phyloP scores from a whole-genome alignment of 2,329 filamentous ascomycete species.

The Colletotrichum sp. region DNA sequence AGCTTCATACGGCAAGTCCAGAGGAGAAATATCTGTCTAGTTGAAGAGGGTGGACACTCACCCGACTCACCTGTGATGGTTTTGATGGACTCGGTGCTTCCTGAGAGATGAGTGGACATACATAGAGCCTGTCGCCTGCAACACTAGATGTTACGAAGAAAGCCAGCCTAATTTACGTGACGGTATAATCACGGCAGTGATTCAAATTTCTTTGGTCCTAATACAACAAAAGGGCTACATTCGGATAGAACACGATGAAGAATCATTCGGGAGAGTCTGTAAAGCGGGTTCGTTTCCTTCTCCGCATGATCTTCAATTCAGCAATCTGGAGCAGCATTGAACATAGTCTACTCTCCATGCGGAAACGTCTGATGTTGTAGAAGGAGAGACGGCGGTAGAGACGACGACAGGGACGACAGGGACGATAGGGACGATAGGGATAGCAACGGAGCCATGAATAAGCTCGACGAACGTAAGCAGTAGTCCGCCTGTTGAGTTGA shows the following conservation, averaged over 20 bases:
- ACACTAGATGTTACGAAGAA: background rate
- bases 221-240: background rate
- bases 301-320: rapidly evolving
- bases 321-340: background rate
- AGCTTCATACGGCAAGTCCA: background rate
- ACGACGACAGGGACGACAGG: background rate
- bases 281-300: background rate
- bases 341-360: background rate
- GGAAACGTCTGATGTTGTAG: background rate
- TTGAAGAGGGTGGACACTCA: background rate
- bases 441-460: background rate
- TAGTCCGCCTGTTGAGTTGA: background rate
- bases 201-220: background rate
- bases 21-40: background rate
- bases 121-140: background rate
- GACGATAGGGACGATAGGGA: background rate
- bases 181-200: background rate
- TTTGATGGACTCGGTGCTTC: background rate
- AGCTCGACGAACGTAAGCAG: too few species aligned
- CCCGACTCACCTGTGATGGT: background rate
- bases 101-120: background rate
- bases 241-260: background rate
- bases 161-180: background rate
- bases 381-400: background rate
- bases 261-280: background rate